phyloP scores from a whole-genome alignment of 257 asterid genomes.

The Echium plantagineum region DNA sequence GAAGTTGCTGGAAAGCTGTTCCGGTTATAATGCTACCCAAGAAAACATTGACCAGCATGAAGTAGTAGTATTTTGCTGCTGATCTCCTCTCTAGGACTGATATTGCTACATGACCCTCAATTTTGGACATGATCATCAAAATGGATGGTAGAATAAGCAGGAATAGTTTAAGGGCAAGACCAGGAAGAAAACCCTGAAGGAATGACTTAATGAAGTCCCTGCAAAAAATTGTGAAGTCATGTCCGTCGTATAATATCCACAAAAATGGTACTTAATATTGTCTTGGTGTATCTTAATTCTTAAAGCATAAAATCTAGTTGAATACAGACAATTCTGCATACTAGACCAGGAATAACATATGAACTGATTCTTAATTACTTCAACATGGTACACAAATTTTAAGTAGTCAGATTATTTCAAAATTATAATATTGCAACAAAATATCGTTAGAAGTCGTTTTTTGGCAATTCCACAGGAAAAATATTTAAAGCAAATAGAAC shows the following conservation, averaged over 20 bases:
- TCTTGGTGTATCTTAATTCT: no score
- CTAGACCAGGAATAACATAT: no score
- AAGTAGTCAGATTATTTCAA: no score
- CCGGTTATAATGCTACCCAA: slow-evolving; percentile 91
- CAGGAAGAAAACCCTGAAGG: slow-evolving; percentile 96
- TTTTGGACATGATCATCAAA: slow-evolving; percentile 77
- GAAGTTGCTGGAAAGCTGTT: slow-evolving; percentile 94
- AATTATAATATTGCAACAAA: no score
- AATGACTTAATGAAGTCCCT: slow-evolving; percentile 77
- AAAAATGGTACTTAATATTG: no score
- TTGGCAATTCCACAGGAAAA: no score
- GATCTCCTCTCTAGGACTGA: slow-evolving; percentile 83
- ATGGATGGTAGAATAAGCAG: slow-evolving; percentile 52
- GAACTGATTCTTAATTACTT: no score
- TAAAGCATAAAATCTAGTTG: no score
- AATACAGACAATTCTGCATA: no score
- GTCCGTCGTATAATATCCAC: background rate
- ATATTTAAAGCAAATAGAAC: no score
- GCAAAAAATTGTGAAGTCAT: slow-evolving; percentile 19
- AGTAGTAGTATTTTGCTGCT: slow-evolving; percentile 89
- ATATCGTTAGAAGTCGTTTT: no score
- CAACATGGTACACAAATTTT: no score
- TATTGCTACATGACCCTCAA: slow-evolving; percentile 81
- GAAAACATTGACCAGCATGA: slow-evolving; percentile 90
- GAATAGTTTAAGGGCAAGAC: slow-evolving; percentile 76